Percentiles rank a stretch among this genome's conserved stretches.
Conservation (phyloP, 257 asterid species). For the Solanum sitiens region DNA sequence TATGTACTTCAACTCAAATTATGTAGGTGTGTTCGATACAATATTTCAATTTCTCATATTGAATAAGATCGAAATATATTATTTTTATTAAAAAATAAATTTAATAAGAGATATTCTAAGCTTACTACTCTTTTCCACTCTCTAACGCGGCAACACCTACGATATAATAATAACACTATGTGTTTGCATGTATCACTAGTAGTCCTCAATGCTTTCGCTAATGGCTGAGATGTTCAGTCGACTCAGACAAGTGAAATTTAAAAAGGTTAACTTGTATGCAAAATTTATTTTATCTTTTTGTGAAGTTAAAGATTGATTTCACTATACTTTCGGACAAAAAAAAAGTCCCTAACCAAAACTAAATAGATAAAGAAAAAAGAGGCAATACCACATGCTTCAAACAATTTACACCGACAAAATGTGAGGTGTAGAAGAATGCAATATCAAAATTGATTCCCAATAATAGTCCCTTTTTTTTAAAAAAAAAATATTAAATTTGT, state of each 20-base stretch:
- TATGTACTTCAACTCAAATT: not conserved
- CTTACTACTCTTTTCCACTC: not conserved
- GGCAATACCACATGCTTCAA: not conserved
- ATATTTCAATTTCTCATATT: not conserved
- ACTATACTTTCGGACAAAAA: fast-evolving
- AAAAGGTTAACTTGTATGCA: fast-evolving
- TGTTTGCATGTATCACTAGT: too few relatives aligned
- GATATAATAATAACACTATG: too few relatives aligned
- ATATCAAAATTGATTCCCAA: not conserved
- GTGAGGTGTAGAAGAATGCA: not conserved
- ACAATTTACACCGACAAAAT: not conserved
- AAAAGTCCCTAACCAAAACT: not conserved
- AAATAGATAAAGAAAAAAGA: not conserved
- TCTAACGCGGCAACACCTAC: too few relatives aligned
- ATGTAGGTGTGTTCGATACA: not conserved
- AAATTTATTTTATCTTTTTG: not conserved
- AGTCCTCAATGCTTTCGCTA: too few relatives aligned
- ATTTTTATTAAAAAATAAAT: not conserved
- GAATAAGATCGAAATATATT: not conserved
- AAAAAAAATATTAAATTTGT: not conserved
- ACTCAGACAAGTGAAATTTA: not conserved
- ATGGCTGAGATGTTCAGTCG: too few relatives aligned
- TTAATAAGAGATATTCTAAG: not conserved
- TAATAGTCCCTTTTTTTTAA: not conserved
- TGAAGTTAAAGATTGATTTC: fast-evolving